Evolutionary conservation across 768 basidiomycete species (phyloP), one percentile per base, ranked within the genome.

Genomic region (Calocybe gangraenosa): DNA sequence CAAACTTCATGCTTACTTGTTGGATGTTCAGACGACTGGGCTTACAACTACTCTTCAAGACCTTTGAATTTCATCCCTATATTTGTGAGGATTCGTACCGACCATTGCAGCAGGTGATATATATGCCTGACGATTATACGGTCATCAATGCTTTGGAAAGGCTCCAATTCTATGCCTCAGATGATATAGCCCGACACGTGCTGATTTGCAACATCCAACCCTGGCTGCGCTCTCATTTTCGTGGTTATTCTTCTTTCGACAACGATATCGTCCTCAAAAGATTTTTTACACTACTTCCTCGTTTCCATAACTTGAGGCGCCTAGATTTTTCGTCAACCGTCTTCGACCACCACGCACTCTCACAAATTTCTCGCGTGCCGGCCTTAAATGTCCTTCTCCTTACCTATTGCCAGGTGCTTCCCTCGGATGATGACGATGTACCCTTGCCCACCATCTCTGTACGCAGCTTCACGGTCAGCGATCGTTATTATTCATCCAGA

Each of bases 111-210:
- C n/a, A n/a, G n/a, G n/a, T n/a, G n/a, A n/a, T n/a, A n/a, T n/a
- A n/a, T n/a, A n/a, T 30, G 39, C 39, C 39, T n/a, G 9, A 10
- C 1, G 40, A 31, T 42, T 5, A 18, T 6, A 31, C 10, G 1
- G 13, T 22, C 13, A 19, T 14, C 1, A 22, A 20, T 13, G 34
- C 8, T 34, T 25, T 42, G 23, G 10, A 42, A 21, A 42, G 31
- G 22, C 20, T 47, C 8, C 17, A 28, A 23, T 47, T 47, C 36
- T 47, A 42, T 31, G 19, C 32, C 8, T 42, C 46, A 17, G 14
- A 22, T 17, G 2, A 33, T 42, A 37, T 47, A 17, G 18, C 40
- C 6, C 34, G 21, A 17, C 18, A 17, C 10, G 46, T 47, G 17
- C 34, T 17, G 15, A 42, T 1, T 2, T 47, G 46, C 18, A 3